Conservation (phyloP, 73 alveolate genomes). For the Chromera velia region DNA sequence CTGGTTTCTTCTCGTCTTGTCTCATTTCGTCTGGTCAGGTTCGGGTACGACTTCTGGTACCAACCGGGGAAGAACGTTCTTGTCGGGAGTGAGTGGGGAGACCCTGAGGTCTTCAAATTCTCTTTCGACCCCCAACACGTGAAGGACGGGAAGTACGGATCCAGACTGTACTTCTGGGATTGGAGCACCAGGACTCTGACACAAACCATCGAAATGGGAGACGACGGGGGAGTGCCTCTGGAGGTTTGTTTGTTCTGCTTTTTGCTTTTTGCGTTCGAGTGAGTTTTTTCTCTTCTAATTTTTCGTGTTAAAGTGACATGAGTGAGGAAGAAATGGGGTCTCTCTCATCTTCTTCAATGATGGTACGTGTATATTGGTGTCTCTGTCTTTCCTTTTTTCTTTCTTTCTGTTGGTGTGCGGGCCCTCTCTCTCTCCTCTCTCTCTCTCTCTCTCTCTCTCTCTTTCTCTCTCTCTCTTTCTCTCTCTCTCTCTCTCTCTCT, state of each 20-base stretch:
- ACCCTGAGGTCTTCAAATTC: neutral
- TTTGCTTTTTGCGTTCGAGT: neutral
- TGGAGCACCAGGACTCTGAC: constrained; percentile 28
- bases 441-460: constrained; percentile 1
- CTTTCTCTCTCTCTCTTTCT: neutral
- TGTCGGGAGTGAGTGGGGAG: constrained; percentile 27
- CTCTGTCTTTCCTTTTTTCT: neutral
- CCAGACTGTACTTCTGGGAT: constrained; percentile 35
- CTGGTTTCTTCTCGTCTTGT: neutral
- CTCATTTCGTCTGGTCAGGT: neutral
- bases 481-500: constrained; percentile 2
- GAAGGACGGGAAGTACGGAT: constrained; percentile 21
- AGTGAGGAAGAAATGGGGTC: too few relatives aligned
- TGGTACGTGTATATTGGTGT: neutral
- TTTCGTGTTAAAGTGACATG: neutral
- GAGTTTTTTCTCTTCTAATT: neutral
- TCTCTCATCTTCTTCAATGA: too few relatives aligned
- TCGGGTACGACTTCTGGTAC: constrained; percentile 42
- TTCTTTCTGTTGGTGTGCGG: neutral
- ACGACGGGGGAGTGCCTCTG: neutral
- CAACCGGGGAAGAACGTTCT: constrained; percentile 45
- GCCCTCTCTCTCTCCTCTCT: neutral
- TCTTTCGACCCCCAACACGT: constrained; percentile 39
- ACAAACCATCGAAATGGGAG: too few relatives aligned
- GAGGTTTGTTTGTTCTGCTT: neutral